Percentiles rank a stretch among this genome's conserved stretches.
Evolutionary conservation across 108 stramenopile species (phyloP).

Genomic region (Cyclotella baltica): DNA sequence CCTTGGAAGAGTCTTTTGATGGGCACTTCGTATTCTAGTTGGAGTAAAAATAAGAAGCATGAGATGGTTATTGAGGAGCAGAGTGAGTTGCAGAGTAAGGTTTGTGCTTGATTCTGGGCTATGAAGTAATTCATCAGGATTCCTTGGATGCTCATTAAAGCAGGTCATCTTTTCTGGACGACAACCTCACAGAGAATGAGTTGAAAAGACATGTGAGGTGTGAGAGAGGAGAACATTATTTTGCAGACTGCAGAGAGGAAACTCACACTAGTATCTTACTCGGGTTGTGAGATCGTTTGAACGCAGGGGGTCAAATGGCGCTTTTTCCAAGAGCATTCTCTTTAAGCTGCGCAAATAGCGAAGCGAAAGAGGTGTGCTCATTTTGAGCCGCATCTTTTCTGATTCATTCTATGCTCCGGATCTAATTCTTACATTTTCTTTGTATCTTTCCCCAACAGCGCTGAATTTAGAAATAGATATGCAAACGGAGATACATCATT

Average conservation of each 20-base stretch:
- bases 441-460: too few species aligned
- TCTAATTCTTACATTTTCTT: too few species aligned
- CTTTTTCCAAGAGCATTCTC: too few species aligned
- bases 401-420: too few species aligned
- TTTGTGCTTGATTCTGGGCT: constrained; percentile 29
- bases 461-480: too few species aligned
- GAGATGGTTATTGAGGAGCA: background rate
- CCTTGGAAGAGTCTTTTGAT: constrained; percentile 49
- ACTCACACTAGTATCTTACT: background rate
- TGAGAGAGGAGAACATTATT: constrained; percentile 40
- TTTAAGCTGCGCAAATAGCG: too few species aligned
- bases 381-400: background rate
- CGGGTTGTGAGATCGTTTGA: too few species aligned
- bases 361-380: background rate
- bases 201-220: constrained; percentile 15
- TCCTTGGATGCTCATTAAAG: constrained; percentile 17
- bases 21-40: constrained; percentile 38
- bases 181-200: background rate
- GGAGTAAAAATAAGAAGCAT: background rate
- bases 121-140: constrained; percentile 42
- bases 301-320: too few species aligned
- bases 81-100: constrained; percentile 9
- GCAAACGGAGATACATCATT: too few species aligned
- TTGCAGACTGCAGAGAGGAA: constrained; percentile 49
- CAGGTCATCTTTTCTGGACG: background rate